A percentile compares a stretch with the other conserved stretches of the same genome.
These are phyloP conservation scores for Erythrobasidium hasegawianum DNA, from an alignment of 1,284 basidiomycete species.

Conservation along the genomic window DNA sequence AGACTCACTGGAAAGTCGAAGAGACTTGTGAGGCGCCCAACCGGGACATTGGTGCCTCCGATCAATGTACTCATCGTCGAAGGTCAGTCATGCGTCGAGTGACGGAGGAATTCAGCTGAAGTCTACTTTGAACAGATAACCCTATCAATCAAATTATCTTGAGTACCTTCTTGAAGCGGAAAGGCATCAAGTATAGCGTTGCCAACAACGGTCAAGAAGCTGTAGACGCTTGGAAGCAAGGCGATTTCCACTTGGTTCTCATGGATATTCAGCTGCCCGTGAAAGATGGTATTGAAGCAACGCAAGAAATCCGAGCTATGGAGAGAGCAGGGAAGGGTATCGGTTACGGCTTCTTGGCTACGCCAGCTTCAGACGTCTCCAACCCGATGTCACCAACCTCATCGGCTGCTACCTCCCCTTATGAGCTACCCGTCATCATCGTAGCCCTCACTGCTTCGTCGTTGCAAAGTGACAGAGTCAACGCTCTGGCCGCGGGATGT, in stretches of 20 bases:
- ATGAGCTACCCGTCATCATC: slow-evolving; percentile 93
- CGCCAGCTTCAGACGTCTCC: slow-evolving; percentile 15
- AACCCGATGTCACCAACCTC: slow-evolving; percentile 39
- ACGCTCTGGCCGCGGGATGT: slow-evolving; percentile 93
- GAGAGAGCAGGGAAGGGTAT: slow-evolving; percentile 56
- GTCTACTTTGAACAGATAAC: slow-evolving; percentile 70
- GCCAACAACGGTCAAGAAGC: slow-evolving; percentile 95
- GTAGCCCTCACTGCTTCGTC: slow-evolving; percentile 95
- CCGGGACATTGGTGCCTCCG: slow-evolving; percentile 65
- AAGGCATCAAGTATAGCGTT: slow-evolving; percentile 91
- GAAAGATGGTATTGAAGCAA: slow-evolving; percentile 97
- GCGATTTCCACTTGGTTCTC: slow-evolving; percentile 94
- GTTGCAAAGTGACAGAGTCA: slow-evolving; percentile 85
- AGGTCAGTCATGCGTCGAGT: too few species aligned
- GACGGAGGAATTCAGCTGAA: background rate
- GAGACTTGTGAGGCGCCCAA: slow-evolving; percentile 20
- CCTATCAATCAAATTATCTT: slow-evolving; percentile 97
- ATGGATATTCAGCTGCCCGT: slow-evolving; percentile 99
- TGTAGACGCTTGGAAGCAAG: slow-evolving; percentile 90
- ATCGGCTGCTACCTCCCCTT: slow-evolving; percentile 56
- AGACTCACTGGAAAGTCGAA: slow-evolving; percentile 21
- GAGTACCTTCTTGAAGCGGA: slow-evolving; percentile 91
- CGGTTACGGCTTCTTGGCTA: slow-evolving; percentile 11
- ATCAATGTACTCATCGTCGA: slow-evolving; percentile 95
- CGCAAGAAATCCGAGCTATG: slow-evolving; percentile 85